Percentiles rank a stretch among this genome's conserved stretches.
Evolutionary conservation across 2,329 filamentous ascomycete genomes (phyloP).

Genomic region (Claviceps purpurea): DNA sequence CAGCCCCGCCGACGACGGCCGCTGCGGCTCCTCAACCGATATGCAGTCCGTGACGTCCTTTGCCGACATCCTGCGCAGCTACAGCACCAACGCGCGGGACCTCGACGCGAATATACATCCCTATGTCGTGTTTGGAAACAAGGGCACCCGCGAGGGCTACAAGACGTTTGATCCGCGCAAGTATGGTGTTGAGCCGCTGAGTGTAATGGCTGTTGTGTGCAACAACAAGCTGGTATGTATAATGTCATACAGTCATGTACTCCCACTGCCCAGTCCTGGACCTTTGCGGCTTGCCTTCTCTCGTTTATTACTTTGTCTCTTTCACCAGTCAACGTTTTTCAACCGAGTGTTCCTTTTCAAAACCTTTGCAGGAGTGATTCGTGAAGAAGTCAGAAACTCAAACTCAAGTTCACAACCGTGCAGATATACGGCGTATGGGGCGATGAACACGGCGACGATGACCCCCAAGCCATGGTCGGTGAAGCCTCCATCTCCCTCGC

Average conservation of each 20-base stretch:
- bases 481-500: constrained; percentile 46
- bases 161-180: constrained; percentile 26
- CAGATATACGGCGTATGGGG: constrained; percentile 48
- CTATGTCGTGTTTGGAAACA: constrained; percentile 41
- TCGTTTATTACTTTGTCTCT: too few species aligned
- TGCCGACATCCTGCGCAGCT: constrained; percentile 22
- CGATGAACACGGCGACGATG: constrained; percentile 44
- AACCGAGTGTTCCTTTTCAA: too few species aligned
- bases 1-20: constrained; percentile 23
- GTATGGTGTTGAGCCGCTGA: constrained; percentile 34
- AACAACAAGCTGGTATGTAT: constrained; percentile 30
- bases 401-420: background rate
- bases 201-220: constrained; percentile 43
- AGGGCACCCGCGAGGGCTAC: constrained; percentile 19
- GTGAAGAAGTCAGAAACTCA: background rate
- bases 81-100: constrained; percentile 24
- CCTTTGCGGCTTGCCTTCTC: too few species aligned
- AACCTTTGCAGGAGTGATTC: too few species aligned
- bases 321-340: too few species aligned
- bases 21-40: constrained; percentile 29
- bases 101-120: constrained; percentile 37
- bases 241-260: too few species aligned
- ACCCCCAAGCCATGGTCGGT: constrained; percentile 32
- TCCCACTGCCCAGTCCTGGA: too few species aligned
- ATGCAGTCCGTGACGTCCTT: constrained; percentile 33